Conservation (phyloP, 2,329 filamentous ascomycete species). For the Cercospora nicotianae region DNA sequence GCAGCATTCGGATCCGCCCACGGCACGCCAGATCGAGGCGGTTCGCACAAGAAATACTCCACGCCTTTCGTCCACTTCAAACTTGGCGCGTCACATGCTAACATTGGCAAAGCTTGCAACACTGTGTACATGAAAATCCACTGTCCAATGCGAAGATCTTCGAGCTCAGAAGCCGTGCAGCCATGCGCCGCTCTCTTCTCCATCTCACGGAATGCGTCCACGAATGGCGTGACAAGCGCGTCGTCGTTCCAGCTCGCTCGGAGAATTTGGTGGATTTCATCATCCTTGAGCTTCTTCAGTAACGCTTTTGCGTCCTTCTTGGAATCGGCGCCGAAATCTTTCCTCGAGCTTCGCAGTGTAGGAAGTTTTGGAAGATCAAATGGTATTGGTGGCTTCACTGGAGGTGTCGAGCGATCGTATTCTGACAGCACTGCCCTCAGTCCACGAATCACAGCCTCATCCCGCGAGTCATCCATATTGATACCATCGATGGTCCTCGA, state of each 20-base stretch:
- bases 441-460: conserved; percentile 65
- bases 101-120: conserved; percentile 73
- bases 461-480: conserved; percentile 53
- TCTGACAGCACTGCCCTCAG: conserved; percentile 79
- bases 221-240: conserved; percentile 61
- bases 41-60: conserved; percentile 79
- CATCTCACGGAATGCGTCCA: conserved; percentile 69
- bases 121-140: conserved; percentile 82
- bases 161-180: conserved; percentile 64
- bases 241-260: conserved; percentile 80
- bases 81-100: conserved; percentile 73
- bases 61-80: conserved; percentile 68
- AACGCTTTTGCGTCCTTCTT: conserved; percentile 75
- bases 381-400: conserved; percentile 85
- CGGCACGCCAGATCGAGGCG: conserved; percentile 69
- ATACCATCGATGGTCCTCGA: conserved; percentile 73
- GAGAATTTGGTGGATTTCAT: conserved; percentile 76
- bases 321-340: conserved; percentile 64
- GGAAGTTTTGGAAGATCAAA: conserved; percentile 84
- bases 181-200: conserved; percentile 67
- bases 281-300: conserved; percentile 70
- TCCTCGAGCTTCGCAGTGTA: conserved; percentile 63
- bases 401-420: conserved; percentile 84
- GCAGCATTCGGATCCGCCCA: conserved; percentile 65
- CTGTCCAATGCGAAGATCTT: conserved; percentile 70